phyloP scores from a whole-genome alignment of 345 rosid genomes.

The Euphorbia tirucalli region DNA sequence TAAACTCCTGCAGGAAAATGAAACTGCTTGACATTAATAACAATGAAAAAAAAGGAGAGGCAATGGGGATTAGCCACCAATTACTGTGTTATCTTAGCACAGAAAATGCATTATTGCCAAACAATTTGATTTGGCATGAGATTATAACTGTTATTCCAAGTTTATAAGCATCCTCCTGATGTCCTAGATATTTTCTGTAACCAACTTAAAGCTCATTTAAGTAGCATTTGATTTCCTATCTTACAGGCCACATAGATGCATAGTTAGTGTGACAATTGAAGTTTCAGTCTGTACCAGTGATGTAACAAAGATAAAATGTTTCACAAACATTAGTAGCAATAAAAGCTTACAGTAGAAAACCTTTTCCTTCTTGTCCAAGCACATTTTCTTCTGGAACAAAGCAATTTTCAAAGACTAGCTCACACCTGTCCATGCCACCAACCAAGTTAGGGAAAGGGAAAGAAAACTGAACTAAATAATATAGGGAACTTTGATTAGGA shows the following conservation, averaged over 20 bases:
- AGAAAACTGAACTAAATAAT: constrained; percentile 11
- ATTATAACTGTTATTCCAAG: constrained; percentile 8
- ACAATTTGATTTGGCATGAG: background rate
- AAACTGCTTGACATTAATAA: background rate
- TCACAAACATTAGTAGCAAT: background rate
- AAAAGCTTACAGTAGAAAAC: constrained; percentile 39
- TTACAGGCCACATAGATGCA: background rate
- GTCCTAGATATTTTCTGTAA: background rate
- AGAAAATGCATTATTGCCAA: background rate
- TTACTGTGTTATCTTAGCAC: constrained; percentile 11
- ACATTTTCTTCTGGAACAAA: constrained; percentile 85
- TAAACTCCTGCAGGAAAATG: constrained; percentile 63
- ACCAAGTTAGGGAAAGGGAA: constrained; percentile 28
- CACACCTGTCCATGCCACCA: constrained; percentile 61
- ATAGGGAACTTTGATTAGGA: constrained; percentile 18
- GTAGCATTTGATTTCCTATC: background rate
- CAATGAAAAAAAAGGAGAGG: background rate
- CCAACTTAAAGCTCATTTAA: background rate
- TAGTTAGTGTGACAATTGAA: no score
- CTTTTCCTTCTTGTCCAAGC: constrained; percentile 90
- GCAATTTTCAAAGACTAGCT: constrained; percentile 91
- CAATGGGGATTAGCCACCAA: background rate
- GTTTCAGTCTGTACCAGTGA: background rate
- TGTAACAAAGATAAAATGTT: background rate
- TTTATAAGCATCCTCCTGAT: background rate